Evolutionary conservation across 169 alveolate species (phyloP), one percentile per base, ranked within the genome.

Genomic region (Plasmodium fragile): DNA sequence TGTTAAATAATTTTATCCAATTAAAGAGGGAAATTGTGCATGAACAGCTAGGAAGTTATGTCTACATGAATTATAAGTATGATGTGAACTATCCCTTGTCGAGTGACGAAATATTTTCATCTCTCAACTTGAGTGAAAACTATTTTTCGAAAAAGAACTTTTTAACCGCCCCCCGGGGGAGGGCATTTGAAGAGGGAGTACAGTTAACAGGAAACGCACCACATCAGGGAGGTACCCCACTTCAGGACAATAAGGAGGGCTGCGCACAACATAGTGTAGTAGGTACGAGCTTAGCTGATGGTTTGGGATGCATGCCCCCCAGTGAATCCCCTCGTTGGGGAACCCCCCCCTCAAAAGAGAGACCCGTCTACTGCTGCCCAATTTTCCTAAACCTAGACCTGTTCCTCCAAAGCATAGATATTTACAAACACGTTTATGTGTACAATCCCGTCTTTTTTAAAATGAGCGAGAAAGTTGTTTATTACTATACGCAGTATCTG

Each of bases 401-500:
- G 71, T 89, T 89, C 36, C 72, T 89, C 36, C 79, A 52, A 89
- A 89, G 94, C 22, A 11, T 89, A 25, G 94, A 89, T 65, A 89
- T 89, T 78, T 89, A 79, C 45, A 89, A 89, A 89, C 65, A 55
- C 43, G 52, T 89, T 65, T 89, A 89, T 78, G 80, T 55, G n/a
- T 89, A 89, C 71, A 89, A 89, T 89, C 81, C 90, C 4, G 25
- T 10, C 30, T 89, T 78, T 65, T 89, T 89, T 36, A 89, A 55
- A 79, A 89, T 39, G 32, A 18, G 82, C 70, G 94, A 89, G 81
- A 89, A 89, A 43, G 41, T 89, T 41, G 90, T 89, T 55, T 89
- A 89, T 89, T 89, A 89, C 49, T 89, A 89, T n/a, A 89, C 90
- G 11, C 94, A 77, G 32, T 89, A 89, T 89, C 49, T 89, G 45